Base-by-base conservation (phyloP, 2,329 filamentous ascomycete genomes). In the Lachnellula hyalina region DNA sequence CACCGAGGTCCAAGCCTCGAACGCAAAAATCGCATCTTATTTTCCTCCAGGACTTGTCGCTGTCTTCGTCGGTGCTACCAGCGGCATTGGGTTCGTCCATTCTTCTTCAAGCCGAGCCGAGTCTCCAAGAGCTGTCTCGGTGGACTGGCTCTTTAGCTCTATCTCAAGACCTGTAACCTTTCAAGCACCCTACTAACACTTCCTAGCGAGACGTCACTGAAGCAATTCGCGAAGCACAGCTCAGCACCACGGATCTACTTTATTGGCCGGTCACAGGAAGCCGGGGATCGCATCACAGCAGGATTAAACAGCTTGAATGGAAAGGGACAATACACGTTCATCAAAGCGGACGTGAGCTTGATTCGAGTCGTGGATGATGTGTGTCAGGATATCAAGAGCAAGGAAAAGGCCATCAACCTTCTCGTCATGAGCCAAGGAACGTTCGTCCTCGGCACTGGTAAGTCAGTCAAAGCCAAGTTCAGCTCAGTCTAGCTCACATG, bases 391-490 rank as follows among this genome's bases (percentile, higher is more conserved):
- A 78, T 85, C 51, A 72, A 69, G 54, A 60, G 63, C 15, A 75
- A 74, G 52, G 80, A 83, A 60, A 67, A 69, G 23, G 70, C 73
- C n/a, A 73, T 84, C 51, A 80, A 84, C 61, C 63, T 81, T 1
- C 68, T 83, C 0, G 80, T 81, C 65, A 69, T 81, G 36, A 77
- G 74, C 2, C 72, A 71, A 1, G 79, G 78, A 3, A 72, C 46
- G 23, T 36, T 34, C 3, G 28, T 32, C 3, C 9, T 17, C 25
- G 21, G 11, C 14, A 76, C 78, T 63, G 73, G 73, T 8, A 56
- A 64, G 7, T 48, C 9, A 12, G n/a, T n/a, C n/a, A n/a, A n/a
- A 48, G n/a, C 21, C 21, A 21, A 3, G 21, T 21, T 21, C 4
- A 2, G 21, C 4, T 2, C 21, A 2, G 21, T 3, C 17, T 48